Conservation (phyloP, 306 rosid species). For the Prunus fruticosa region DNA sequence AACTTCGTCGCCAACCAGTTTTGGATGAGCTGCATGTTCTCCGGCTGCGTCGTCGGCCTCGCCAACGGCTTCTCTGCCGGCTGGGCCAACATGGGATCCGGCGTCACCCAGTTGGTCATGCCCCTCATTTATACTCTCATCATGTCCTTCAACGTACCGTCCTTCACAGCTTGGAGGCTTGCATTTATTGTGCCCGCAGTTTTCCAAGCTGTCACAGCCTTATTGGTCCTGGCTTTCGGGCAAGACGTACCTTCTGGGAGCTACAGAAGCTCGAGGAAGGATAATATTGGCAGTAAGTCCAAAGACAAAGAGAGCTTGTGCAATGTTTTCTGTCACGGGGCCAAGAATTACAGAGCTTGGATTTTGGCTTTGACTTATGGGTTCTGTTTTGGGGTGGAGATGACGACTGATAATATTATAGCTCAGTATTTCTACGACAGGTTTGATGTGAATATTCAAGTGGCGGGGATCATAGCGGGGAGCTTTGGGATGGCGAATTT, state of each 20-base stretch:
- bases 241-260: constrained; percentile 40
- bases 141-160: constrained; percentile 25
- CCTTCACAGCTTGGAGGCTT: constrained; percentile 51
- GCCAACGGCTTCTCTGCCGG: constrained; percentile 66
- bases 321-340: constrained; percentile 23
- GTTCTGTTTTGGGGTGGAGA: constrained; percentile 49
- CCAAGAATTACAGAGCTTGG: constrained; percentile 57
- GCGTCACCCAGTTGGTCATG: constrained; percentile 54
- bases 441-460: constrained; percentile 39
- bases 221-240: constrained; percentile 38
- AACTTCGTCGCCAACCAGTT: constrained; percentile 61
- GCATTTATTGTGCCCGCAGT: constrained; percentile 39
- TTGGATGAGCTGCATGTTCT: constrained; percentile 73
- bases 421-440: constrained; percentile 55
- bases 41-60: constrained; percentile 40
- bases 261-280: neutral
- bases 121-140: constrained; percentile 44
- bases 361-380: constrained; percentile 41
- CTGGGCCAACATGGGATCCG: constrained; percentile 61
- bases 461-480: constrained; percentile 52
- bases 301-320: neutral
- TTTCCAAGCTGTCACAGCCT: constrained; percentile 38
- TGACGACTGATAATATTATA: constrained; percentile 51
- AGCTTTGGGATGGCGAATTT: constrained; percentile 57
- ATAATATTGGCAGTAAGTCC: neutral